phyloP scores from a whole-genome alignment of 2,329 filamentous ascomycete genomes.

The Pestalotiopsis sp. region DNA sequence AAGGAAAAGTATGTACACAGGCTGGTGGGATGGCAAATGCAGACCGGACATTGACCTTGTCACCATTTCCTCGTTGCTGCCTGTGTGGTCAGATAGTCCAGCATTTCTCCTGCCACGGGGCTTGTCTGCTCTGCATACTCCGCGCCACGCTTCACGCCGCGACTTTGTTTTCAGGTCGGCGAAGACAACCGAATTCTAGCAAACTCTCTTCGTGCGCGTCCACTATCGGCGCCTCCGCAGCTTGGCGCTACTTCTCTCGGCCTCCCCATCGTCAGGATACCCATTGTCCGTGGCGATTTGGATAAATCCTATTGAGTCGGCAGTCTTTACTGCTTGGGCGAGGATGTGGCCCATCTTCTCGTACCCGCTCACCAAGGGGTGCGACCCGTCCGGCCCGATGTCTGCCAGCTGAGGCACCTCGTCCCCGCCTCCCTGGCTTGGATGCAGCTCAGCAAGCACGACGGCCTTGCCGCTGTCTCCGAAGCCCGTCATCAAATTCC shows the following conservation, averaged over 20 bases:
- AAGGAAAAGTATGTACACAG: too few species aligned
- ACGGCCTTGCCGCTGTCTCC: constrained; percentile 25
- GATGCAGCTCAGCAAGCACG: constrained; percentile 33
- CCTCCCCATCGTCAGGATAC: constrained; percentile 26
- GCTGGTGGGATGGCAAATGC: neutral
- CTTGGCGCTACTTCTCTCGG: neutral
- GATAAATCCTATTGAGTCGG: constrained; percentile 26
- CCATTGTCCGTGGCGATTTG: constrained; percentile 28
- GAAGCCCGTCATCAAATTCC: constrained; percentile 26
- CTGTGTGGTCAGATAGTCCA: neutral
- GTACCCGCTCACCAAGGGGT: constrained; percentile 29
- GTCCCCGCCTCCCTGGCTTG: constrained; percentile 24
- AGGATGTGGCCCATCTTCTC: constrained; percentile 30
- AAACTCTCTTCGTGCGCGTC: neutral
- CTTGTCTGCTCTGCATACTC: neutral
- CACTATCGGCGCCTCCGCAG: neutral
- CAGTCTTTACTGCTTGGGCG: constrained; percentile 24
- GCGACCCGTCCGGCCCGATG: constrained; percentile 30
- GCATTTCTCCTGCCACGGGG: neutral
- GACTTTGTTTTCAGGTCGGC: neutral
- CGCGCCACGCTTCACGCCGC: neutral
- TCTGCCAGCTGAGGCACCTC: constrained; percentile 23
- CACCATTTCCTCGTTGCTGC: neutral
- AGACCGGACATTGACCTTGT: neutral
- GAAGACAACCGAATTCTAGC: neutral